Base-by-base conservation (phyloP, 1,284 basidiomycete species). In the Malassezia slooffiae region DNA sequence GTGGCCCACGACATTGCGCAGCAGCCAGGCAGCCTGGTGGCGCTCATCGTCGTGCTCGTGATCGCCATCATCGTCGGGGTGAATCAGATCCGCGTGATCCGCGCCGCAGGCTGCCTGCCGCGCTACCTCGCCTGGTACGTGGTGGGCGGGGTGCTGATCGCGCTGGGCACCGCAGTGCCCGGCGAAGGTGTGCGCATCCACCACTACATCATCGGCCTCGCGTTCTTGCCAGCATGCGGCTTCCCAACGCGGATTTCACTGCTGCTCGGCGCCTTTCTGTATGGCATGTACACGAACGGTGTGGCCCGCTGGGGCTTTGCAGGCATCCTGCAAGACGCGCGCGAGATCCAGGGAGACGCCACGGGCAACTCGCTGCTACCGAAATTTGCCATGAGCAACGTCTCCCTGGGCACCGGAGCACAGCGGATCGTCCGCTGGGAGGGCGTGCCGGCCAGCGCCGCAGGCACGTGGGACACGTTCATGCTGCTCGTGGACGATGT, bases 401-500 rank as follows among this genome's bases (percentile, higher is more conserved):
- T 34, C 9, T 33, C 16, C 8, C 50, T 52, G 43, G 29, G 37
- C 3, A 9, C 7, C 2, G n/a, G n/a, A n/a, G 31, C 38, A 16
- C 37, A 23, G 28, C 42, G 47, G 24, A 23, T 31, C 31, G 57
- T 61, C 46, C 74, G 85, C 2, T 89, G 85, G 85, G 72, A 73
- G 31, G 55, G 70, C 0, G 73, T 83, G n/a, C 66, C 72, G 0
- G 69, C 75, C 0, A 66, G 73, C 9, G 55, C 67, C 20, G 23
- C 20, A 2, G 38, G 60, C 39, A 48, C 56, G 5, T 87, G 81
- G 81, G 79, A 82, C 58, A 81, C 81, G 1, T 87, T 85, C 59
- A 73, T 79, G 1, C 74, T 90, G 27, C 74, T 90, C 8, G 76
- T 90, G 7, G 84, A 90, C 62, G 87, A 89, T 57, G 85, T 90